Conservation (phyloP, 169 alveolate genomes). For the Toxoplasma gondii region DNA sequence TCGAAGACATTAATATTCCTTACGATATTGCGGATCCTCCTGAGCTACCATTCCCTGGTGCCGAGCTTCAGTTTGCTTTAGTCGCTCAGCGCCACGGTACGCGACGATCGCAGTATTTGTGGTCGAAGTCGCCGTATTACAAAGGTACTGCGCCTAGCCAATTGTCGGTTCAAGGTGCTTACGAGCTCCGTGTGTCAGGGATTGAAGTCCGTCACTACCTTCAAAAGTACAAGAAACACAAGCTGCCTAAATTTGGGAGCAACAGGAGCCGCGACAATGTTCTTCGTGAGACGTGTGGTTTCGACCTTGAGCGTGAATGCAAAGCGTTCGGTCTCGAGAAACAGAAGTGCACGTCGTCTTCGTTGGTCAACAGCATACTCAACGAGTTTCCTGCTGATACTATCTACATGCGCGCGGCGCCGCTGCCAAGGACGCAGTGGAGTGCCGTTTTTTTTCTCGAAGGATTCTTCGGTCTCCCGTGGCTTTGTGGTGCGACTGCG, state of each 20-base stretch:
- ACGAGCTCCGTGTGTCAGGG: conserved; percentile 18
- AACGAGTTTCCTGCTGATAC: not conserved
- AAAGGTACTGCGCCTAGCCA: not conserved
- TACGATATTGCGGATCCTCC: not conserved
- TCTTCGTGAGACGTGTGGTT: not conserved
- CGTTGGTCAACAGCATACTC: not conserved
- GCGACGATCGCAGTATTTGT: not conserved
- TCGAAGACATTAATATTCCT: not conserved
- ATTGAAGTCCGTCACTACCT: not conserved
- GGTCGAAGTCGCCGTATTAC: not conserved
- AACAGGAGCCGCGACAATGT: not conserved
- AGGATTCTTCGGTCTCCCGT: not conserved
- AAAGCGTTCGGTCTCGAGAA: not conserved
- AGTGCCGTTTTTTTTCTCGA: conserved; percentile 12
- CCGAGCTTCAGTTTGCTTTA: not conserved
- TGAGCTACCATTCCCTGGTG: not conserved
- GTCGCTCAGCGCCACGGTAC: conserved; percentile 15
- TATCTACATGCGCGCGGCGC: not conserved
- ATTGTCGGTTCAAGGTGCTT: conserved; percentile 17
- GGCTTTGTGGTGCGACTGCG: not conserved
- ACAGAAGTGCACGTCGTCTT: not conserved
- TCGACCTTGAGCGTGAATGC: not conserved
- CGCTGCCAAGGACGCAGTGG: not conserved
- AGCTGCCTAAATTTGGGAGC: not conserved
- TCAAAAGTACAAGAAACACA: not conserved